Percentiles rank a stretch among this genome's conserved stretches.
Conservation (phyloP, 768 basidiomycete genomes). For the Suillus cothurnatus region DNA sequence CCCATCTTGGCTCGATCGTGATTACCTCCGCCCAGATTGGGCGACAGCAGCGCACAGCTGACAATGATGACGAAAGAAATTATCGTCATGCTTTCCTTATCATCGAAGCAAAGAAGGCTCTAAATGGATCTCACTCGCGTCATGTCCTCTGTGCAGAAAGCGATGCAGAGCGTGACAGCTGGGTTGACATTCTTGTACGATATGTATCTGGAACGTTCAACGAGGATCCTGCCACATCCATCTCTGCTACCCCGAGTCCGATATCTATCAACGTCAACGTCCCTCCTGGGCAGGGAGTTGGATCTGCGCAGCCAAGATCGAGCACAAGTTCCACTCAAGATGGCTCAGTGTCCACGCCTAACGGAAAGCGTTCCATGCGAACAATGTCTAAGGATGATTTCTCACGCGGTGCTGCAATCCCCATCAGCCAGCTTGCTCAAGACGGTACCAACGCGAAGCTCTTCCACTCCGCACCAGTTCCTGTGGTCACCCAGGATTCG, state of each 20-base stretch:
- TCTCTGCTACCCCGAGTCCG: constrained; percentile 37
- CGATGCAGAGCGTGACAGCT: constrained; percentile 88
- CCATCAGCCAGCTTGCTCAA: constrained; percentile 55
- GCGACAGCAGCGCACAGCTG: constrained; percentile 75
- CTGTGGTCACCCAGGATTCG: constrained; percentile 27
- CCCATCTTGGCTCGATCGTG: constrained; percentile 86
- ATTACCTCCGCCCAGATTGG: constrained; percentile 97
- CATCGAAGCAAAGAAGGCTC: constrained; percentile 81
- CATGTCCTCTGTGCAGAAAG: constrained; percentile 98
- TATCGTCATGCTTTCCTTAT: constrained; percentile 98
- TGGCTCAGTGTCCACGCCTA: constrained; percentile 18
- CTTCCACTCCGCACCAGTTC: constrained; percentile 47
- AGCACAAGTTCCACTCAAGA: constrained; percentile 53
- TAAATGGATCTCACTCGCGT: constrained; percentile 68
- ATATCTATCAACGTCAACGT: constrained; percentile 28
- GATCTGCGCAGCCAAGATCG: constrained; percentile 51
- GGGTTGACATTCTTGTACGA: constrained; percentile 92
- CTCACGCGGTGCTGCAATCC: constrained; percentile 52
- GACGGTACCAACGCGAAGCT: constrained; percentile 62
- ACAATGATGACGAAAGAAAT: constrained; percentile 82
- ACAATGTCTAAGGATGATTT: constrained; percentile 63
- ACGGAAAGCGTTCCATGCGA: constrained; percentile 39
- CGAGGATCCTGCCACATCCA: constrained; percentile 59
- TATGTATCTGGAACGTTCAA: constrained; percentile 84
- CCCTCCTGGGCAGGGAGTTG: constrained; percentile 27